Percentiles rank a stretch among this genome's conserved stretches.
Conservation (phyloP, 2,329 filamentous ascomycete genomes). For the Penicillium nordicum region DNA sequence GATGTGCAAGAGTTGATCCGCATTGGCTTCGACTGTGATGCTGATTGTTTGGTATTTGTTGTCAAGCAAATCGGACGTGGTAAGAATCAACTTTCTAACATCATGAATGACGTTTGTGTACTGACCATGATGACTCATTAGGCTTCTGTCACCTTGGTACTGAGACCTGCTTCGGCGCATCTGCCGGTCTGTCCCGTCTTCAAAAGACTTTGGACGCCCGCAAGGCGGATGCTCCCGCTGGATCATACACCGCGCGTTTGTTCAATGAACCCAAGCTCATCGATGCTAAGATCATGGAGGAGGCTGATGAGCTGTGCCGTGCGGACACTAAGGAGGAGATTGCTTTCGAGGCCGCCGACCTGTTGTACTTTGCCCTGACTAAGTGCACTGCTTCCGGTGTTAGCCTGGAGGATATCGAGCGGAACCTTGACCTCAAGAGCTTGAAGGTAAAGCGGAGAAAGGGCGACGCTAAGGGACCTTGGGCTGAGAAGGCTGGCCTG, state of each 20-base stretch:
- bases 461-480: constrained; percentile 91
- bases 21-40: constrained; percentile 86
- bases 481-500: constrained; percentile 79
- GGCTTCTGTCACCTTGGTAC: constrained; percentile 93
- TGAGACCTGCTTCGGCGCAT: constrained; percentile 85
- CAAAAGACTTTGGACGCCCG: constrained; percentile 82
- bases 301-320: constrained; percentile 90
- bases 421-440: constrained; percentile 88
- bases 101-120: not conserved
- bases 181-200: constrained; percentile 74
- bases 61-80: constrained; percentile 82
- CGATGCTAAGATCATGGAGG: constrained; percentile 96
- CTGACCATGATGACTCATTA: constrained; percentile 26
- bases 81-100: constrained; percentile 25
- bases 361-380: constrained; percentile 93
- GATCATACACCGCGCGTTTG: constrained; percentile 88
- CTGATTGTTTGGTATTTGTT: constrained; percentile 84
- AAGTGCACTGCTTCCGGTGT: constrained; percentile 85
- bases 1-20: constrained; percentile 86
- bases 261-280: constrained; percentile 90
- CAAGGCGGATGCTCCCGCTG: constrained; percentile 76
- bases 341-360: constrained; percentile 89
- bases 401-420: constrained; percentile 82
- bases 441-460: constrained; percentile 90
- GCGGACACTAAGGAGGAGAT: constrained; percentile 78